Evolutionary conservation across 148 eudicot genomes (phyloP), one percentile per base, ranked within the genome.

Genomic region (Amaranthus cruentus): DNA sequence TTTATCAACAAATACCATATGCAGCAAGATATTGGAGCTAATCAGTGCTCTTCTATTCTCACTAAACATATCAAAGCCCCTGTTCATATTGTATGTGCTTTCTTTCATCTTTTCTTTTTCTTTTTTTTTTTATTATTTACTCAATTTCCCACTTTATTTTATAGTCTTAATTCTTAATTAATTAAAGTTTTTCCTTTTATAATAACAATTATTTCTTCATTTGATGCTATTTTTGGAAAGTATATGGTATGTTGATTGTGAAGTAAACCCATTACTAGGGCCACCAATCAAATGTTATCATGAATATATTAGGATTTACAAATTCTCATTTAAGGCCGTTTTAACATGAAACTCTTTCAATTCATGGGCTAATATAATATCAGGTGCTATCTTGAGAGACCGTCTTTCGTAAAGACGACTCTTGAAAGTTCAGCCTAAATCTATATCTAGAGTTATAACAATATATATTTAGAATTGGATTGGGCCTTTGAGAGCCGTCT

Each of bases 11-110:
- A 79, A 63, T 76, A 78, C 59, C 90, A 87, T 55, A 69, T 71
- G 64, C 86, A 77, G 18, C 73, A 71, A 10, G 63, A 82, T 42
- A 50, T 78, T 56, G 74, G 69, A 13, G 86, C 71, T 51, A 69
- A 79, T 12, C 90, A 87, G 78, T 87, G 90, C 18, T 76, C 81
- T 48, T 87, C 90, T 9, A 66, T 76, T 38, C 83, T 87, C 52
- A 81, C 86, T 4, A 84, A 81, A 71, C 84, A 76, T 68, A 81
- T 87, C 82, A 84, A 83, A 81, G 87, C 90, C 48, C 86, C 90
- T 72, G 76, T 75, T 79, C 83, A 87, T 67, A 78, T 84, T 38
- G 90, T 87, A 55, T 4, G 48, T 48, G 11, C 65, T 53, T 8
- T 59, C 10, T 46, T 38, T 38, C 9, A 38, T 50, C 4, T 5